A percentile compares a stretch with the other conserved stretches of the same genome.
Conservation (phyloP, 176 grass and related monocot species). For the Oryza glaberrima region DNA sequence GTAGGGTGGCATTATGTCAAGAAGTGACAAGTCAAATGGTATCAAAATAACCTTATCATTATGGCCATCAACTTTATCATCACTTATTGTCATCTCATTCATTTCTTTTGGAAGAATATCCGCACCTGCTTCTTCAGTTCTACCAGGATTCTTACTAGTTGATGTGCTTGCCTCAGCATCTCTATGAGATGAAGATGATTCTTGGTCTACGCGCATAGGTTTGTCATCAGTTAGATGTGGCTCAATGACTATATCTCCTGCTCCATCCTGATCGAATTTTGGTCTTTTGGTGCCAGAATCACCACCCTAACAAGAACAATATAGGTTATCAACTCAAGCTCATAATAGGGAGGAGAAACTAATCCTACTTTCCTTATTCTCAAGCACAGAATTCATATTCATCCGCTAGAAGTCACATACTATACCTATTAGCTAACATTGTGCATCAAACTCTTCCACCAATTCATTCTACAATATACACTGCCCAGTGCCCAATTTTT, state of each 20-base stretch:
- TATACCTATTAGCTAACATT: conserved; percentile 9
- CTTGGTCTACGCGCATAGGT: conserved; percentile 47
- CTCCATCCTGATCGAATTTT: conserved; percentile 82
- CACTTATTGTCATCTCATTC: conserved; percentile 87
- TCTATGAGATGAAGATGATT: conserved; percentile 53
- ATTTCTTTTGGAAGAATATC: conserved; percentile 91
- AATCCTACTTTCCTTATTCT: neutral
- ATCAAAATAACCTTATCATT: conserved; percentile 75
- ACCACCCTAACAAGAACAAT: conserved; percentile 63
- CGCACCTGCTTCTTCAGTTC: conserved; percentile 62
- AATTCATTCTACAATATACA: conserved; percentile 21
- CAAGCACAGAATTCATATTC: neutral
- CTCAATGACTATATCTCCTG: conserved; percentile 64
- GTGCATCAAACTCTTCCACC: neutral
- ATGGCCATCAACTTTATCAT: conserved; percentile 68
- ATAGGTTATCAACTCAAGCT: conserved; percentile 2
- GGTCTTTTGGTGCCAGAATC: conserved; percentile 78
- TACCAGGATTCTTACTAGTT: conserved; percentile 51
- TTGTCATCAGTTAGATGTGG: conserved; percentile 57
- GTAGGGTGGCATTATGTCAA: conserved; percentile 26
- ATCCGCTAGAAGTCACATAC: neutral
- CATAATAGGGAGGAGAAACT: neutral
- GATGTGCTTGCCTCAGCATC: conserved; percentile 84
- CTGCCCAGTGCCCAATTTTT: neutral
- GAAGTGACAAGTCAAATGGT: neutral